Percentiles rank a stretch among this genome's conserved stretches.
Evolutionary conservation across 768 basidiomycete species (phyloP).

Genomic region (Calocybe gangraenosa): DNA sequence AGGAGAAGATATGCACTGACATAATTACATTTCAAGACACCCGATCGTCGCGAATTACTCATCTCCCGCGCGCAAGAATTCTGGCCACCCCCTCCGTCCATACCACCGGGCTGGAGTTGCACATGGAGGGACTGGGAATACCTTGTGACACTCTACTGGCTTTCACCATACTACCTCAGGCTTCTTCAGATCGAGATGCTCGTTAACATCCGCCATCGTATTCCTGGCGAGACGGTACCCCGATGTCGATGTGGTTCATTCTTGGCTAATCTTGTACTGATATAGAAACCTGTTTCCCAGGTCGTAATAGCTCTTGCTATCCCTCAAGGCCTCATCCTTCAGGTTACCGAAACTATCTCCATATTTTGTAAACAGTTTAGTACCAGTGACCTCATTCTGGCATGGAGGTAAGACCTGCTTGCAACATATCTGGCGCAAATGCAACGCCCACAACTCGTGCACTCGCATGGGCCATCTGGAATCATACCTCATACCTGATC

Average conservation of each 20-base stretch:
- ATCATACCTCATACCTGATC: conserved; percentile 5
- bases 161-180: conserved; percentile 30
- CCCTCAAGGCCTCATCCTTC: conserved; percentile 1
- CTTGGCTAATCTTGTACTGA: conserved; percentile 6
- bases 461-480: conserved; percentile 10
- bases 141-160: conserved; percentile 29
- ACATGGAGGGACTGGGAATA: conserved; percentile 25
- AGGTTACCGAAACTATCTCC: not conserved
- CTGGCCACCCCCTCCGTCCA: conserved; percentile 21
- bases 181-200: conserved; percentile 32
- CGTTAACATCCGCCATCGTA: conserved; percentile 26
- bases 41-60: conserved; percentile 1
- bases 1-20: no score
- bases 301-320: conserved; percentile 4
- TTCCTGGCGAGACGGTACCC: conserved; percentile 23
- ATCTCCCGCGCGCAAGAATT: conserved; percentile 17
- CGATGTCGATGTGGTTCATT: conserved; percentile 9
- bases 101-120: conserved; percentile 27
- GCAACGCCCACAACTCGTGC: not conserved
- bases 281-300: conserved; percentile 5
- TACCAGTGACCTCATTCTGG: conserved; percentile 11
- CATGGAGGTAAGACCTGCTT: conserved; percentile 9
- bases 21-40: no score
- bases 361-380: conserved; percentile 13
- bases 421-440: not conserved